phyloP scores from a whole-genome alignment of 371 early-diverging fungal genomes.

The Nematocida sp. region DNA sequence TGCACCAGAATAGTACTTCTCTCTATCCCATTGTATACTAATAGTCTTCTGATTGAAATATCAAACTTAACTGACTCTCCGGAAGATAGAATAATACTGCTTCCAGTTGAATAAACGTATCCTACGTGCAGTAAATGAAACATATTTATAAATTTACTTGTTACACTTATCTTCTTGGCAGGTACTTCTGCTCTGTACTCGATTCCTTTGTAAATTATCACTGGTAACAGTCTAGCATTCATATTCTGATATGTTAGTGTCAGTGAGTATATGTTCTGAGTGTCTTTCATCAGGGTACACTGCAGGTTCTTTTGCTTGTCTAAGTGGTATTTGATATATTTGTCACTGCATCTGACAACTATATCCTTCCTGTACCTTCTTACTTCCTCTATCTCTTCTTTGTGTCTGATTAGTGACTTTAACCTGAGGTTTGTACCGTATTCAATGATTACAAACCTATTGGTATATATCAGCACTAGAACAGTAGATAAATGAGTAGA shows the following conservation, averaged over 20 bases:
- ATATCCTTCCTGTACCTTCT: conserved; percentile 1
- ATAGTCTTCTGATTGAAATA: not conserved
- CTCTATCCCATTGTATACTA: not conserved
- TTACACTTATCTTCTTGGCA: not conserved
- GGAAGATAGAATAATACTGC: not conserved
- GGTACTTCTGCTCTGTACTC: not conserved
- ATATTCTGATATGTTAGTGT: not conserved
- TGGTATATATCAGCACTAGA: conserved; percentile 1
- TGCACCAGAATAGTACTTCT: conserved; percentile 29
- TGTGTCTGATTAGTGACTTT: not conserved
- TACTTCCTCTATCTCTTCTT: not conserved
- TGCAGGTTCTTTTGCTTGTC: not conserved
- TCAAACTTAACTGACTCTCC: not conserved
- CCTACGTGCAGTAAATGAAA: conserved; percentile 28
- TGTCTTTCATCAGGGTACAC: not conserved
- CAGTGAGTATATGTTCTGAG: not conserved
- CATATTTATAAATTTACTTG: not conserved
- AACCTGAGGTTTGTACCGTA: not conserved
- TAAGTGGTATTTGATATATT: not conserved
- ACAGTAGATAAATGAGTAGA: not conserved
- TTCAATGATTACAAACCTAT: not conserved
- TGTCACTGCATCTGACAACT: not conserved
- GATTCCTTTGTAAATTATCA: not conserved
- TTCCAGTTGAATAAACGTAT: conserved; percentile 15
- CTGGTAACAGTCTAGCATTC: conserved; percentile 7